Percentiles rank a stretch among this genome's conserved stretches.
phyloP scores from a whole-genome alignment of 169 alveolate genomes.

The Cryptosporidium andersoni region DNA sequence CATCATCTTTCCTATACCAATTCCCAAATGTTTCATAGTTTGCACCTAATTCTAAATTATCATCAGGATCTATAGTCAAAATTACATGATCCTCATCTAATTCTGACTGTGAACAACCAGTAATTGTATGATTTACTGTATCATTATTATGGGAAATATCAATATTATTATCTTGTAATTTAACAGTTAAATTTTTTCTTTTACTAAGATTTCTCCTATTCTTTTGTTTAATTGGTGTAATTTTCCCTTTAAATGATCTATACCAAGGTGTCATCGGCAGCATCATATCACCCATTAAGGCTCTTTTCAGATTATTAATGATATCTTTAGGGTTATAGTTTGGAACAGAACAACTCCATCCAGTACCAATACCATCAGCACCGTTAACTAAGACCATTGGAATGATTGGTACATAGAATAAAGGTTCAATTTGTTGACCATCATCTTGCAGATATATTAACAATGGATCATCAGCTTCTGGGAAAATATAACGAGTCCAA shows the following conservation, averaged over 20 bases:
- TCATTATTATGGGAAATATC: neutral
- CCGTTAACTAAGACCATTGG: conserved; percentile 99
- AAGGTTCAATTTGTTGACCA: conserved; percentile 98
- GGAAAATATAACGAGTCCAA: conserved; percentile 89
- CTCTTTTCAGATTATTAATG: conserved; percentile 89
- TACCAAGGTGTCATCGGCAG: conserved; percentile 97
- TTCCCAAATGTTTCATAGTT: conserved; percentile 80
- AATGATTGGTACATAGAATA: conserved; percentile 96
- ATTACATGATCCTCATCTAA: conserved; percentile 2
- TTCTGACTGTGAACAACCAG: conserved; percentile 4
- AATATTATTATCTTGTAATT: too few relatives aligned
- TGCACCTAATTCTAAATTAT: conserved; percentile 57
- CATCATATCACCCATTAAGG: conserved; percentile 87
- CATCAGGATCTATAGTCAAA: neutral
- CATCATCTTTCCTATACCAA: conserved; percentile 76
- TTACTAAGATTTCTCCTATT: neutral
- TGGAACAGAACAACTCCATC: conserved; percentile 94
- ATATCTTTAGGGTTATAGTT: conserved; percentile 95
- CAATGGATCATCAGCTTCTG: conserved; percentile 92
- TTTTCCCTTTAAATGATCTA: conserved; percentile 94
- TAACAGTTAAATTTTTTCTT: too few relatives aligned
- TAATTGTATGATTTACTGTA: neutral
- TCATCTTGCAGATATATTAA: conserved; percentile 93
- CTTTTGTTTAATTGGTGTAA: conserved; percentile 78
- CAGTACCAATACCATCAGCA: conserved; percentile 99